Conservation (phyloP, 2,329 filamentous ascomycete genomes). For the Blastomyces emzantsi region DNA sequence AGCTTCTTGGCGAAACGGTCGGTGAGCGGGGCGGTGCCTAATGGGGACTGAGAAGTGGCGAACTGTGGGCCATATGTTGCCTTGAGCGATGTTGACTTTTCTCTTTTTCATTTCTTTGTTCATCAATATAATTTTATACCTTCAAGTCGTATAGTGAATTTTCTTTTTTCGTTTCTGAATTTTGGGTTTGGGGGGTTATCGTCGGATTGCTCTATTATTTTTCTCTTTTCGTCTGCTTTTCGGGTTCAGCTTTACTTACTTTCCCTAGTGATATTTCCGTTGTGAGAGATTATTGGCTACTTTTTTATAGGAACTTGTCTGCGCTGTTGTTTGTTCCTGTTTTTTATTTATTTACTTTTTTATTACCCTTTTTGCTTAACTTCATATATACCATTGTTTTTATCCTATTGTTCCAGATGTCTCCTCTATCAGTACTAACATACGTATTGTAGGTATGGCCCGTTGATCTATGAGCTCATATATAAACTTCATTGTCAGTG, state of each 20-base stretch:
- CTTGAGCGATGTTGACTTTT: conserved; percentile 1
- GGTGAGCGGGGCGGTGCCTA: conserved; percentile 18
- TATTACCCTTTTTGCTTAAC: background rate
- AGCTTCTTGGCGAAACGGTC: conserved; percentile 41
- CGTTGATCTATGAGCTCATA: background rate
- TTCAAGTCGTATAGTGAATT: conserved; percentile 12
- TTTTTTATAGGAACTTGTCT: background rate
- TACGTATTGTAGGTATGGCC: background rate
- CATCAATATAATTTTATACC: background rate
- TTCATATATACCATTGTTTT: background rate
- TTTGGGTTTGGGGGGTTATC: background rate
- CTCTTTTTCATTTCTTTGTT: background rate
- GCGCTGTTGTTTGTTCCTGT: background rate
- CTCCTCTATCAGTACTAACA: background rate
- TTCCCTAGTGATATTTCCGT: background rate
- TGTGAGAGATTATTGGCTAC: conserved; percentile 6
- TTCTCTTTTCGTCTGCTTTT: background rate
- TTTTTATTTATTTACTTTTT: background rate
- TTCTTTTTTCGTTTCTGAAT: conserved; percentile 7
- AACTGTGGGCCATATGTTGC: background rate
- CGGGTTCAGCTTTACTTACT: background rate
- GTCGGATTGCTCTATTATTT: background rate
- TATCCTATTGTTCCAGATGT: background rate
- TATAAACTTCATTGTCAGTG: background rate
- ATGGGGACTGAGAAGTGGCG: conserved; percentile 21